Percentiles rank a stretch among this genome's conserved stretches.
Conservation (phyloP, 116 monocot species). For the Trichopus zeylanicus region DNA sequence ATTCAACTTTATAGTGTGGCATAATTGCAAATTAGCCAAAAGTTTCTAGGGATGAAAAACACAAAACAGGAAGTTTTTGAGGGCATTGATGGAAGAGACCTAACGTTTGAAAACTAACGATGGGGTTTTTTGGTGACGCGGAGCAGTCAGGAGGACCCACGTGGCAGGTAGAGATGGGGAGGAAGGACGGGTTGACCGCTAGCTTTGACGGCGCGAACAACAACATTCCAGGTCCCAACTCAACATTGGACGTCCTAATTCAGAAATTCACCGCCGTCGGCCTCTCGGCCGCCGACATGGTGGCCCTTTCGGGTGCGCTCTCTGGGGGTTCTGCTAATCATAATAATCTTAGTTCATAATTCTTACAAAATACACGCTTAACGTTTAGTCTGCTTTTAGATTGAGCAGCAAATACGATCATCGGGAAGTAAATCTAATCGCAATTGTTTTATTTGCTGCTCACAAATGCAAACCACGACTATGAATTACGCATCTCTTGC, state of each 20-base stretch:
- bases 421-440: too few relatives aligned
- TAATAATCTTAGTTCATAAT: background rate
- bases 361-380: too few relatives aligned
- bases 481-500: too few relatives aligned
- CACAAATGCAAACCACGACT: too few relatives aligned
- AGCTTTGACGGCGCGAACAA: conserved; percentile 21
- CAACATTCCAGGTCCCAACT: conserved; percentile 18
- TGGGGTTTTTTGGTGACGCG: conserved; percentile 1
- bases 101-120: too few relatives aligned
- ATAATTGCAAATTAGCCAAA: too few relatives aligned
- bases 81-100: too few relatives aligned
- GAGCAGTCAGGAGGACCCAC: conserved; percentile 65
- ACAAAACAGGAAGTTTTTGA: background rate
- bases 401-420: too few relatives aligned
- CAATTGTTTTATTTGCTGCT: too few relatives aligned
- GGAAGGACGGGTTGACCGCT: conserved; percentile 54
- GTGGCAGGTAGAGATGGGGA: conserved; percentile 76
- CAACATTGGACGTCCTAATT: conserved; percentile 40
- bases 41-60: too few relatives aligned
- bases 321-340: too few relatives aligned
- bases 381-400: too few relatives aligned
- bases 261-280: conserved; percentile 53
- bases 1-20: background rate
- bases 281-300: conserved; percentile 67
- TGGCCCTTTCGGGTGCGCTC: conserved; percentile 60